phyloP scores from a whole-genome alignment of 352 stramenopile genomes.

The Blastocystis sp. region DNA sequence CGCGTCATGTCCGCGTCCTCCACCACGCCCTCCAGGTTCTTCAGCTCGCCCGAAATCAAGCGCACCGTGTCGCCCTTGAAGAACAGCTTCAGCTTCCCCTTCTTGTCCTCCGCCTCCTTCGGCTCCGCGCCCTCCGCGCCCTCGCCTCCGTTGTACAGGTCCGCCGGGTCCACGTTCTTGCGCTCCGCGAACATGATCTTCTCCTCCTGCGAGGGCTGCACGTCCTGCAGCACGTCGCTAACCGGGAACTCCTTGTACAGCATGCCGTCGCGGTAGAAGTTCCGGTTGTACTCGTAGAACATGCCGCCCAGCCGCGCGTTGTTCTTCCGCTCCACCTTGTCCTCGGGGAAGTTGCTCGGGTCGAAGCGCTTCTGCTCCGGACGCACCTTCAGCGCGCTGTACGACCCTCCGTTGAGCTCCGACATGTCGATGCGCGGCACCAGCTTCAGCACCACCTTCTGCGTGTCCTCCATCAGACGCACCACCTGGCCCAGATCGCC shows the following conservation, averaged over 20 bases:
- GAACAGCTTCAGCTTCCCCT: slow-evolving; percentile 69
- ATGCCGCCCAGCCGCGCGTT: slow-evolving; percentile 38
- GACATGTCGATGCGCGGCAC: slow-evolving; percentile 74
- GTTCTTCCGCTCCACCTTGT: slow-evolving; percentile 47
- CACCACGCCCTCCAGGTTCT: slow-evolving; percentile 72
- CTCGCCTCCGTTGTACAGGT: slow-evolving; percentile 50
- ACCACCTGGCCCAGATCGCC: slow-evolving; percentile 74
- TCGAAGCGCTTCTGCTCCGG: slow-evolving; percentile 71
- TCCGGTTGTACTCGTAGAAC: slow-evolving; percentile 63
- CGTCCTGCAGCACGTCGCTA: slow-evolving; percentile 25
- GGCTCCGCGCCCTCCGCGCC: neutral
- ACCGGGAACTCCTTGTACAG: slow-evolving; percentile 71
- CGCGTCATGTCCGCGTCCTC: slow-evolving; percentile 35
- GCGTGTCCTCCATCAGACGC: slow-evolving; percentile 60
- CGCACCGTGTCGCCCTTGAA: slow-evolving; percentile 60
- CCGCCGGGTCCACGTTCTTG: slow-evolving; percentile 13
- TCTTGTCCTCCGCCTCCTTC: slow-evolving; percentile 32
- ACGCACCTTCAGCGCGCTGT: slow-evolving; percentile 53
- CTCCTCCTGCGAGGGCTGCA: slow-evolving; percentile 63
- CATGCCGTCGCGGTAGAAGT: slow-evolving; percentile 72
- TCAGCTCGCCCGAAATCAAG: slow-evolving; percentile 71
- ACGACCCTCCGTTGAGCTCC: slow-evolving; percentile 34
- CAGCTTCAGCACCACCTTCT: slow-evolving; percentile 71
- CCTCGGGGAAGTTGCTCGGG: slow-evolving; percentile 47
- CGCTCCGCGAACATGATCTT: slow-evolving; percentile 39